Base-by-base conservation (phyloP, 192 early-diverging fungal species). In the Rhizophagus sp. region DNA sequence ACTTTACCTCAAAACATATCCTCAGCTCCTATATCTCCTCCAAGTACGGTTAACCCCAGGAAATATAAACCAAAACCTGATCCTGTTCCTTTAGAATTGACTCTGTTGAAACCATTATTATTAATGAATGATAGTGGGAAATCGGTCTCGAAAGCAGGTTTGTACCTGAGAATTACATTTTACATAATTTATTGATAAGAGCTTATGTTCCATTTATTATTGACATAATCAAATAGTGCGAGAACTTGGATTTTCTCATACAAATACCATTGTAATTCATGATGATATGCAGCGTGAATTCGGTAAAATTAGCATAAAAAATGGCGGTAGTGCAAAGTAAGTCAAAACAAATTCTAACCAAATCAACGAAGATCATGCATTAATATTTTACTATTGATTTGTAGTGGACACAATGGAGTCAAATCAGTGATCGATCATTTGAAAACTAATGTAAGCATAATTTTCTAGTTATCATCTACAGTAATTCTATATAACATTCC, bases 261-360 rank as follows among this genome's bases (percentile, higher is more conserved):
- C 79, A 10, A 81, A 93, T 50, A 71, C 92, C 1, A 83, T 92
- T 62, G 85, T 95, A 1, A 81, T 94, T 5, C 94, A 95, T 80
- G 94, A 95, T 69, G 94, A 95, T 79, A 81, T 95, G 81, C 87
- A 94, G 66, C 87, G 91, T 19, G 86, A 87, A n/a, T 72, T 93
- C 10, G 92, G 90, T 17, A 88, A 88, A 73, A 49, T 93, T 1
- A 87, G 89, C 10, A 73, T 89, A 34, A 95, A 95, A 71, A 62
- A 39, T 3, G 81, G 81, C 7, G 94, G 94, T 1, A 91, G 90
- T 64, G 89, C 91, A 19, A 91, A 89, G 86, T 87, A 83, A 83
- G 71, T 73, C 22, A 19, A 2, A 34, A 39, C 15, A 34, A 33
- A 66, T 24, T 62, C 27, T 24, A 30, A 13, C 49, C n/a, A 22